Percentiles rank a stretch among this genome's conserved stretches.
Evolutionary conservation across 306 rosid genomes (phyloP).

Genomic region (Rosa rugosa): DNA sequence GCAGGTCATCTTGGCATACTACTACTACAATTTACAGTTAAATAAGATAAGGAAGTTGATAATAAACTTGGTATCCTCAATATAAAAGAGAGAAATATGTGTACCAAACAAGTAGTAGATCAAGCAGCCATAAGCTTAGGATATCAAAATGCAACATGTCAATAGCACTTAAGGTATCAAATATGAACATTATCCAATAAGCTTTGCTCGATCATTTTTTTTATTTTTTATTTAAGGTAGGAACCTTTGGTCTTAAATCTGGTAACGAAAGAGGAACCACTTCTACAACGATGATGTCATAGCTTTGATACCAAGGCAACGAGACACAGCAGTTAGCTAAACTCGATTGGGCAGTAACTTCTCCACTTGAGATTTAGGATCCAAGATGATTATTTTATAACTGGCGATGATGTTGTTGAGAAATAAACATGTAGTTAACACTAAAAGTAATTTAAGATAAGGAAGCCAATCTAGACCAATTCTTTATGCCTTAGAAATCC

Average conservation of each 20-base stretch:
- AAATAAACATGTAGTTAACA: neutral
- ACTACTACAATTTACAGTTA: neutral
- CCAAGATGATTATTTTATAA: neutral
- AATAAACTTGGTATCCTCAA: neutral
- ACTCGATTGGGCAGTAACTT: neutral
- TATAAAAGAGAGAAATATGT: neutral
- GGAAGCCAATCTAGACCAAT: neutral
- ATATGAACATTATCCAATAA: neutral
- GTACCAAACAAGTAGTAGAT: neutral
- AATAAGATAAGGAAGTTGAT: neutral
- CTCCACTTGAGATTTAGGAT: neutral
- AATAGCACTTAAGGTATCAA: neutral
- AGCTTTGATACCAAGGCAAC: neutral
- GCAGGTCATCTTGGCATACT: neutral
- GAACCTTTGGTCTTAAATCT: neutral
- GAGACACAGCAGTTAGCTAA: neutral
- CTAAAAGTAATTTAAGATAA: neutral
- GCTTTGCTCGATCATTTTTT: neutral
- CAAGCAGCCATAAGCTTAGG: neutral
- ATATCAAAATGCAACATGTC: neutral
- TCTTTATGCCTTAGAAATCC: constrained; percentile 5
- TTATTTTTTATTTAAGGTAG: neutral
- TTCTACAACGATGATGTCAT: neutral
- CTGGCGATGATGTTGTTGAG: neutral
- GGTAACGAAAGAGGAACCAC: neutral